Percentiles rank a stretch among this genome's conserved stretches.
Conservation (phyloP, 306 rosid species). For the Alnus rubra region DNA sequence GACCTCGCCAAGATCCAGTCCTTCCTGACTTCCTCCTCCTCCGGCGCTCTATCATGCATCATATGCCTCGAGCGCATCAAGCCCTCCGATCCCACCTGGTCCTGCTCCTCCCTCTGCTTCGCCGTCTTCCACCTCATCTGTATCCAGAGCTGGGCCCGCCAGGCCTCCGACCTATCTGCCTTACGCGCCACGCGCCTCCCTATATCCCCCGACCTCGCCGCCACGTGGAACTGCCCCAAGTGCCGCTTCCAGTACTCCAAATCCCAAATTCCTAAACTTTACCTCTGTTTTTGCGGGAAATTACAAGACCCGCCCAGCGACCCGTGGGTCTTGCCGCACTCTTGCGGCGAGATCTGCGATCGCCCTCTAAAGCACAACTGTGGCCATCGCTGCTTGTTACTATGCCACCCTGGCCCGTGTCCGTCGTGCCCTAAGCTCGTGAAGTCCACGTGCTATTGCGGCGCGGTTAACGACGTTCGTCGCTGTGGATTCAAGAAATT, state of each 20-base stretch:
- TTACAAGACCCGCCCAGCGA: slow-evolving; percentile 73
- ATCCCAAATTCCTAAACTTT: slow-evolving; percentile 65
- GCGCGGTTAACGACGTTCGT: slow-evolving; percentile 54
- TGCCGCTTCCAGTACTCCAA: slow-evolving; percentile 70
- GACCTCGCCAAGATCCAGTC: slow-evolving; percentile 91
- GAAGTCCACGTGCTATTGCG: slow-evolving; percentile 72
- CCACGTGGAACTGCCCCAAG: slow-evolving; percentile 92
- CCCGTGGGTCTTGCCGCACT: slow-evolving; percentile 93
- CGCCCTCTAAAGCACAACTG: slow-evolving; percentile 70
- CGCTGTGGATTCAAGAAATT: slow-evolving; percentile 81
- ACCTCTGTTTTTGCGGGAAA: slow-evolving; percentile 80
- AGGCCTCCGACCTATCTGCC: slow-evolving; percentile 67
- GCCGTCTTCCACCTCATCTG: slow-evolving; percentile 89
- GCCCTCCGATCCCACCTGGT: slow-evolving; percentile 83
- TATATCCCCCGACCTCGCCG: slow-evolving; percentile 43
- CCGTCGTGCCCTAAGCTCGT: slow-evolving; percentile 90
- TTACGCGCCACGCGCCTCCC: slow-evolving; percentile 84
- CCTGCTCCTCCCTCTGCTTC: slow-evolving; percentile 85
- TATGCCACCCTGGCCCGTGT: slow-evolving; percentile 96
- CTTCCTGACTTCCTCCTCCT: slow-evolving; percentile 83
- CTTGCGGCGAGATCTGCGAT: slow-evolving; percentile 84
- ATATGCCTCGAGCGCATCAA: slow-evolving; percentile 94
- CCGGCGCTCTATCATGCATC: slow-evolving; percentile 91
- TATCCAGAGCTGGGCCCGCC: slow-evolving; percentile 94
- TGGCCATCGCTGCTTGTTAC: slow-evolving; percentile 75